Percentiles rank a stretch among this genome's conserved stretches.
phyloP scores from a whole-genome alignment of 2,329 filamentous ascomycete species.

The Incumbomyces delicatus region DNA sequence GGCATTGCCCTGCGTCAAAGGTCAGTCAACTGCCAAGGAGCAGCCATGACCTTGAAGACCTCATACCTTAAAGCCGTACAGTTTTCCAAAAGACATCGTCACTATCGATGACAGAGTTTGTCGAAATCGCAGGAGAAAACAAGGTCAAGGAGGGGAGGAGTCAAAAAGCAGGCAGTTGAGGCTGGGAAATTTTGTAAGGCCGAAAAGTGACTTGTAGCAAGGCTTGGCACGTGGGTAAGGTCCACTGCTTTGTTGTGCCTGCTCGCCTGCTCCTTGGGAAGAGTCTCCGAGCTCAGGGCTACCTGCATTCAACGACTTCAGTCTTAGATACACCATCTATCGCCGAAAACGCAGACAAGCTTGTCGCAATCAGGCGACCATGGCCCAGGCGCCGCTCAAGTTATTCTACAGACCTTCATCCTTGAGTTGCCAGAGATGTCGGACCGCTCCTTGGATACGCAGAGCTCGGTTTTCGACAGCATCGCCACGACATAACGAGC shows the following conservation, averaged over 20 bases:
- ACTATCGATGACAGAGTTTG: constrained; percentile 21
- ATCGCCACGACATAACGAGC: constrained; percentile 10
- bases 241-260: too few relatives aligned
- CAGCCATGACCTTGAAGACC: constrained; percentile 13
- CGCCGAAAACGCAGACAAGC: too few relatives aligned
- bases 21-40: neutral
- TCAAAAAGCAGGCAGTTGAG: constrained; percentile 6
- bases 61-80: constrained; percentile 77
- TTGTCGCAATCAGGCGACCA: neutral
- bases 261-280: too few relatives aligned
- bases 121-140: constrained; percentile 10
- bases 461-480: constrained; percentile 12
- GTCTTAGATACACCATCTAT: too few relatives aligned
- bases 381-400: constrained; percentile 3
- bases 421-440: constrained; percentile 2
- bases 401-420: neutral
- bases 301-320: too few relatives aligned
- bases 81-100: constrained; percentile 93
- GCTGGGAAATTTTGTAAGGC: constrained; percentile 4
- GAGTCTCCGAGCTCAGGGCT: too few relatives aligned
- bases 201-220: neutral
- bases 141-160: constrained; percentile 2
- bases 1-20: constrained; percentile 19
- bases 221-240: neutral
- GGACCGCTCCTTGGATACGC: constrained; percentile 1